Base-by-base conservation (phyloP, 768 basidiomycete genomes). In the Rhodotorula diobovata region DNA sequence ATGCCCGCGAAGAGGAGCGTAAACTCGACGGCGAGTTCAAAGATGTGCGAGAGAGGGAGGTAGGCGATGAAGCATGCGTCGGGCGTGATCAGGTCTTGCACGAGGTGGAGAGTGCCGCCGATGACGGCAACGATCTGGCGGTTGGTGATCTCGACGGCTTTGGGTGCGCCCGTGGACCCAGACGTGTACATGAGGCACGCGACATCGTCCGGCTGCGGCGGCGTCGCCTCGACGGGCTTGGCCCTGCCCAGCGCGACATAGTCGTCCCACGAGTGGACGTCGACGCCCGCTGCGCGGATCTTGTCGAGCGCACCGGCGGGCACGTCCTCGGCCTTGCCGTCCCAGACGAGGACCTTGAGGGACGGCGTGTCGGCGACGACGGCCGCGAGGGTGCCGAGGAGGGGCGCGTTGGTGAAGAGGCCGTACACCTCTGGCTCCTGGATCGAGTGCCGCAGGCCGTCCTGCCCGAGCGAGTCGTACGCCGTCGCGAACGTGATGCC, bases 21-120 rank as follows among this genome's bases (percentile, higher is more conserved):
- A 91, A 43, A 87, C 83, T 99, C 95, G 76, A 97, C 91, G 68
- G 94, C 88, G 79, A 91, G 94, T 81, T 98, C 95, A 69, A 99
- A 84, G 74, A 97, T 94, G 80, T 99, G 93, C 0, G 10, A 20
- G 28, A 77, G 72, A 1, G 77, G 77, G 8, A 97, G 86, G 82
- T 92, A 96, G 5, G 93, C 94, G 60, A 78, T 71, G 70, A 74
- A 93, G 37, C 82, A 84, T 81, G 89, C 92, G 63, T 79, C 60
- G 32, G 72, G 68, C 25, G 66, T 70, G 68, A 74, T 59, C 25
- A 71, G 21, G 11, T 59, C 20, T 1, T 63, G 60, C 21, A 74
- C 53, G 20, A 74, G 45, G 2, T 25, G n/a, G 58, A 60, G 46
- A 9, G 63, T 43, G 1, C 66, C 72, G 4, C 68, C 68, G 25